Evolutionary conservation across 768 basidiomycete genomes (phyloP).

Genomic region (Floccularia luteovirens): DNA sequence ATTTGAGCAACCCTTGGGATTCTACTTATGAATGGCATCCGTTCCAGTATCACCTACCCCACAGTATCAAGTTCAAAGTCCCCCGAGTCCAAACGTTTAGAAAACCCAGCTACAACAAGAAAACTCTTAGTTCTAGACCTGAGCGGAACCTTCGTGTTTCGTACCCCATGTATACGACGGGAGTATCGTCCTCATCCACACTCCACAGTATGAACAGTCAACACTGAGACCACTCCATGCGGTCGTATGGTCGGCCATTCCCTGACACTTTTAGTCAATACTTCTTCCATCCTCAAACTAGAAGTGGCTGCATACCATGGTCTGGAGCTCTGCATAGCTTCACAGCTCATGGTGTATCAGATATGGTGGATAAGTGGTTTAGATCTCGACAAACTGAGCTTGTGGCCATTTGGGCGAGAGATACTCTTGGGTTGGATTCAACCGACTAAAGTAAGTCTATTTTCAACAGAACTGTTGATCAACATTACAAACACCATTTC

Average conservation of each 20-base stretch:
- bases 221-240: constrained; percentile 36
- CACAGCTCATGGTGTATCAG: constrained; percentile 65
- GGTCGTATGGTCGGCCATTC: constrained; percentile 69
- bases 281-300: constrained; percentile 54
- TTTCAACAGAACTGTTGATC: neutral
- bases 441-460: constrained; percentile 54
- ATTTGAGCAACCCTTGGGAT: too few species aligned
- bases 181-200: too few species aligned
- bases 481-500: too few species aligned
- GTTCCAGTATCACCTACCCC: too few species aligned
- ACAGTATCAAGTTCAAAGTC: too few species aligned
- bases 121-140: constrained; percentile 73
- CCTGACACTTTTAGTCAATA: constrained; percentile 53
- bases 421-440: constrained; percentile 59
- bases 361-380: constrained; percentile 67
- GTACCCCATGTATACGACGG: constrained; percentile 25
- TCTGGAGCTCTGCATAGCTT: constrained; percentile 85
- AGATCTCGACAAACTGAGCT: constrained; percentile 31
- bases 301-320: constrained; percentile 75
- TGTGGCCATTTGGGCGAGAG: constrained; percentile 72
- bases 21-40: too few species aligned
- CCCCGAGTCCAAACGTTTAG: constrained; percentile 17
- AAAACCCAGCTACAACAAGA: constrained; percentile 21
- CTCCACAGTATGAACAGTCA: constrained; percentile 15
- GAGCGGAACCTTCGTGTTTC: constrained; percentile 67